Percentiles rank a stretch among this genome's conserved stretches.
These are phyloP conservation scores for Dendrocalamus latiflorus DNA, from an alignment of 202 grass and related monocot species.

Conservation along the genomic window DNA sequence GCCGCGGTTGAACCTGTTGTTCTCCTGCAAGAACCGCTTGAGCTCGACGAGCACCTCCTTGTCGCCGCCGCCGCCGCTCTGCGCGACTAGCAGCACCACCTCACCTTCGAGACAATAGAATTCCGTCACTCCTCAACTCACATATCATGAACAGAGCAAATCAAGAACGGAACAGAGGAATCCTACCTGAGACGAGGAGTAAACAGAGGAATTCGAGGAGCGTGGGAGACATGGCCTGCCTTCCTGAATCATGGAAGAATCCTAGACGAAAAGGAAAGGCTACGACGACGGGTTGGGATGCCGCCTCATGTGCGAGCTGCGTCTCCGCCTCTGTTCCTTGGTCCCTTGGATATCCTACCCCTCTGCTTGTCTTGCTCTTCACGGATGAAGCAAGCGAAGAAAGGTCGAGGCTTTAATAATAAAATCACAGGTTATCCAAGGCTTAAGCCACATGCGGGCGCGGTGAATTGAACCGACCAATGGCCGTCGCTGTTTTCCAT, in stretches of 20 bases:
- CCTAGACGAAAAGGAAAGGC: neutral
- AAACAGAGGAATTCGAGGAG: constrained; percentile 37
- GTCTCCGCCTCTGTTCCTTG: neutral
- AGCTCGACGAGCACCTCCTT: constrained; percentile 65
- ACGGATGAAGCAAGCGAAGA: neutral
- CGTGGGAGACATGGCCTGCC: constrained; percentile 33
- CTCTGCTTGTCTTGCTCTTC: neutral
- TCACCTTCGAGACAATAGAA: constrained; percentile 1
- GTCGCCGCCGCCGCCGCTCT: constrained; percentile 2
- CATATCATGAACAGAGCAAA: too few relatives aligned
- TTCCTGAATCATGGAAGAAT: constrained; percentile 44
- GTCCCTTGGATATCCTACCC: too few relatives aligned
- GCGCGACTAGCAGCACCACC: constrained; percentile 7
- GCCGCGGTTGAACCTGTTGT: constrained; percentile 53
- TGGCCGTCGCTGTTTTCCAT: constrained; percentile 22
- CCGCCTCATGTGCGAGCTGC: constrained; percentile 6
- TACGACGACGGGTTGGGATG: neutral
- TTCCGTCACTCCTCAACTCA: neutral
- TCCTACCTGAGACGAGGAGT: constrained; percentile 39
- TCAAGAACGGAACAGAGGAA: neutral
- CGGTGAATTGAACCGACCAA: neutral
- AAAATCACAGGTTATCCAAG: constrained; percentile 18
- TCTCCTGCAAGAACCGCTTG: constrained; percentile 47
- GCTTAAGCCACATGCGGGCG: constrained; percentile 15
- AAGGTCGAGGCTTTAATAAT: neutral